Base-by-base conservation (phyloP, 2,329 filamentous ascomycete genomes). In the Furcasterigmium furcatum region DNA sequence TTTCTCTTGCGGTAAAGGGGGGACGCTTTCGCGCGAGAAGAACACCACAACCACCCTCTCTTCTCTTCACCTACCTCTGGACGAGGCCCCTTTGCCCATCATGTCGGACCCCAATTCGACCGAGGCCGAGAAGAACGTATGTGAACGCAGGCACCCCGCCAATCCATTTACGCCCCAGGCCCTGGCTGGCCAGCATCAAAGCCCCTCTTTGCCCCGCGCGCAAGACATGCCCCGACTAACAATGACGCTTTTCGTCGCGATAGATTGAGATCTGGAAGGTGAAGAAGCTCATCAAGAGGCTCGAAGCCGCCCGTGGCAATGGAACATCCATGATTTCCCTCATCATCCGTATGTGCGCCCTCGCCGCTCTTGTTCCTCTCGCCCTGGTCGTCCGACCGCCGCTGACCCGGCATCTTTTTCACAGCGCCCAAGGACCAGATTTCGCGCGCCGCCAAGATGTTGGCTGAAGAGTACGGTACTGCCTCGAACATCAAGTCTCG, bases 381-480 rank as follows among this genome's bases (percentile, higher is more conserved):
- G 35, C 35, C 25, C 9, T 16, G 24, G 5, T 32, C 29, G 40
- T 20, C 38, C 10, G 16, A 25, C n/a, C 40, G 46, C 48, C 44
- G 50, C 50, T 61, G 58, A 56, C 53, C 57, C 50, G 49, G 39
- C 25, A 12, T 38, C 29, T 18, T 27, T 32, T 55, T 41, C 47
- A 49, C 62, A 95, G 90, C 94, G 50, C 94, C 94, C 58, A 99
- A 99, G 83, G 91, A 96, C 71, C 94, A 99, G 74, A 82, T 99
- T 54, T 97, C 94, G 38, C 87, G 91, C 63, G 87, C 89, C 45
- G 89, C 94, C 50, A 97, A 97, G 82, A 99, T 99, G 94, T 87
- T 99, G 85, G 95, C 95, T 77, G 94, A 99, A 96, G 91, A 96
- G 88, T 96, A 94, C 66, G 94, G 94, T 66, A 99, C 94, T 49